These are phyloP conservation scores for Hymenoscyphus scutula DNA, from an alignment of 2,329 filamentous ascomycete genomes.

Conservation along the genomic window DNA sequence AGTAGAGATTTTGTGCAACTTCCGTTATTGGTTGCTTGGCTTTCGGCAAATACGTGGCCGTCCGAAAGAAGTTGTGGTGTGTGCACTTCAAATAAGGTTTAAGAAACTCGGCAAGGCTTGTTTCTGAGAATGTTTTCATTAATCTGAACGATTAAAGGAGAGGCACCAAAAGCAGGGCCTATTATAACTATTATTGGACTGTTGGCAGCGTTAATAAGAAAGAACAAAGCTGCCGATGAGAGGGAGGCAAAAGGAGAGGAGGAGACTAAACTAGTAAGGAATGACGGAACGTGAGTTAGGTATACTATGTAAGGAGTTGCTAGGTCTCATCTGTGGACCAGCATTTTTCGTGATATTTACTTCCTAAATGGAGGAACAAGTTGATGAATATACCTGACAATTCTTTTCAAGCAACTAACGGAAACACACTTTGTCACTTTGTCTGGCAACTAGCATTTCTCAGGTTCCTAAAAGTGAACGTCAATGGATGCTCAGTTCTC, in stretches of 20 bases:
- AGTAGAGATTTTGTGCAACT: not conserved
- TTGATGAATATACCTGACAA: no score
- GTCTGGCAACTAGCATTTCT: no score
- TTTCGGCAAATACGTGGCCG: not conserved
- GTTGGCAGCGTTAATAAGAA: not conserved
- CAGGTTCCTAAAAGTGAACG: no score
- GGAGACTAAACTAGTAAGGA: not conserved
- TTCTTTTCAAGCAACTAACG: no score
- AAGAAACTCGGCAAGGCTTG: constrained; percentile 5
- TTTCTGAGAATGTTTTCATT: constrained; percentile 9
- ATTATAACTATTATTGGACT: constrained; percentile 4
- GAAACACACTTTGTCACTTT: no score
- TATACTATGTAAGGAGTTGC: not conserved
- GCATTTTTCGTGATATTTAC: no score
- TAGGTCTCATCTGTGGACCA: no score
- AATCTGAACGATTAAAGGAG: no score
- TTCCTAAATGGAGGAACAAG: no score
- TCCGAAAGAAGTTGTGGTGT: not conserved
- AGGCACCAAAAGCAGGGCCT: constrained; percentile 6
- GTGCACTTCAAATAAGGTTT: constrained; percentile 8
- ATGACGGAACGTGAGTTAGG: not conserved
- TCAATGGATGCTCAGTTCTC: no score
- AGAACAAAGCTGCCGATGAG: not conserved
- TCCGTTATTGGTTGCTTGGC: not conserved
- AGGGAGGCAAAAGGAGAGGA: not conserved